Evolutionary conservation across 2,329 filamentous ascomycete species (phyloP).

Genomic region (Curvularia eragrostidis): DNA sequence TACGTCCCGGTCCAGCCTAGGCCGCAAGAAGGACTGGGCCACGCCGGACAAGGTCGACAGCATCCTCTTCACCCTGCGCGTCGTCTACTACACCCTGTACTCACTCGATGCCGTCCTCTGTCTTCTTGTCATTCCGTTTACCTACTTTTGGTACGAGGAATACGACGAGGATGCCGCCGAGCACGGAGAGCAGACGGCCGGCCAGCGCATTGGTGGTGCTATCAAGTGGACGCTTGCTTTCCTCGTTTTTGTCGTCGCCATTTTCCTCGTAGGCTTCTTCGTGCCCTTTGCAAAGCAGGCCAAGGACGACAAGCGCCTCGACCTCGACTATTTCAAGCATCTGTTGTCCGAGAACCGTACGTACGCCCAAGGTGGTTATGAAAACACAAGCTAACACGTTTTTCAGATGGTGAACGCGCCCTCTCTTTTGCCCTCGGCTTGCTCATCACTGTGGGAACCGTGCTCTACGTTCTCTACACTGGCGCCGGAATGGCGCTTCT

Average conservation of each 20-base stretch:
- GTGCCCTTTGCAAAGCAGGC: constrained; percentile 77
- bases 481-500: constrained; percentile 86
- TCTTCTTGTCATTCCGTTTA: constrained; percentile 87
- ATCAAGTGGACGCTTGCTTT: constrained; percentile 91
- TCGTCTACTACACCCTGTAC: constrained; percentile 93
- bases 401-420: constrained; percentile 80
- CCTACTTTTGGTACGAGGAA: constrained; percentile 98
- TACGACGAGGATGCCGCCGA: constrained; percentile 91
- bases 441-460: constrained; percentile 83
- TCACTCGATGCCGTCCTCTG: constrained; percentile 90
- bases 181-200: constrained; percentile 74
- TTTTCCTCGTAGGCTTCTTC: constrained; percentile 95
- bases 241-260: constrained; percentile 75
- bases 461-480: constrained; percentile 89
- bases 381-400: constrained; percentile 20
- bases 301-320: constrained; percentile 68
- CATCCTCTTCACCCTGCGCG: constrained; percentile 80
- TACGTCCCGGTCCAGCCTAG: constrained; percentile 76
- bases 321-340: constrained; percentile 90
- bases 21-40: constrained; percentile 93
- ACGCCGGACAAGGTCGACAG: constrained; percentile 78
- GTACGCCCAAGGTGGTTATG: constrained; percentile 34
- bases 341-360: constrained; percentile 80
- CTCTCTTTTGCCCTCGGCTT: constrained; percentile 88
- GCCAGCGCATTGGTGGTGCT: constrained; percentile 78